These are phyloP conservation scores for Fusarium sublunatum DNA, from an alignment of 2,329 filamentous ascomycete genomes.

Conservation along the genomic window DNA sequence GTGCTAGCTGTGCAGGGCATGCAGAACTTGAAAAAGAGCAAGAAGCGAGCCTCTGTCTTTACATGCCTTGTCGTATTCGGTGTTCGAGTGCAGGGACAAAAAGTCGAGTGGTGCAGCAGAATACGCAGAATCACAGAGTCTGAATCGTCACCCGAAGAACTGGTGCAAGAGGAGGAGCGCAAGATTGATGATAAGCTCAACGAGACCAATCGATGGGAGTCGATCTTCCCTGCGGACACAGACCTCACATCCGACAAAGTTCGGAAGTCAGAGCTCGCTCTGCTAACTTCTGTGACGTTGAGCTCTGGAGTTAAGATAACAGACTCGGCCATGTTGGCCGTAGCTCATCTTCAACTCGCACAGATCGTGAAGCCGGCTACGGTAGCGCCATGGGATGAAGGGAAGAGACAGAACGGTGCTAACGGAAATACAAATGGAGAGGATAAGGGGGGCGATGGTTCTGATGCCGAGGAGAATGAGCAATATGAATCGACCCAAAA, in stretches of 20 bases:
- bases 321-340: slow-evolving; percentile 3
- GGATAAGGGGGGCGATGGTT: not conserved
- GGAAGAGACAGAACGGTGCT: slow-evolving; percentile 17
- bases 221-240: slow-evolving; percentile 17
- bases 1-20: slow-evolving; percentile 20
- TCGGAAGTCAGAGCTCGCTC: slow-evolving; percentile 17
- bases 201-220: slow-evolving; percentile 5
- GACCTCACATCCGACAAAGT: not conserved
- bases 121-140: slow-evolving; percentile 14
- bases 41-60: slow-evolving; percentile 22
- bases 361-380: slow-evolving; percentile 11
- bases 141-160: not conserved
- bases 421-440: not conserved
- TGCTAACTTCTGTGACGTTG: slow-evolving; percentile 15
- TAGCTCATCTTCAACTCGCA: slow-evolving; percentile 20
- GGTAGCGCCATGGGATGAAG: slow-evolving; percentile 27
- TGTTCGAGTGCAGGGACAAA: slow-evolving; percentile 1
- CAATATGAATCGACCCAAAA: not conserved
- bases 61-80: slow-evolving; percentile 21
- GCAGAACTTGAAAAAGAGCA: slow-evolving; percentile 25
- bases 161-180: slow-evolving; percentile 14
- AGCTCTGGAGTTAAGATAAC: slow-evolving; percentile 19
- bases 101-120: slow-evolving; percentile 23
- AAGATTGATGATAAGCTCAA: slow-evolving; percentile 4
- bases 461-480: not conserved